These are phyloP conservation scores for Meredithiella fracta DNA, from an alignment of 2,329 filamentous ascomycete species.

Conservation along the genomic window DNA sequence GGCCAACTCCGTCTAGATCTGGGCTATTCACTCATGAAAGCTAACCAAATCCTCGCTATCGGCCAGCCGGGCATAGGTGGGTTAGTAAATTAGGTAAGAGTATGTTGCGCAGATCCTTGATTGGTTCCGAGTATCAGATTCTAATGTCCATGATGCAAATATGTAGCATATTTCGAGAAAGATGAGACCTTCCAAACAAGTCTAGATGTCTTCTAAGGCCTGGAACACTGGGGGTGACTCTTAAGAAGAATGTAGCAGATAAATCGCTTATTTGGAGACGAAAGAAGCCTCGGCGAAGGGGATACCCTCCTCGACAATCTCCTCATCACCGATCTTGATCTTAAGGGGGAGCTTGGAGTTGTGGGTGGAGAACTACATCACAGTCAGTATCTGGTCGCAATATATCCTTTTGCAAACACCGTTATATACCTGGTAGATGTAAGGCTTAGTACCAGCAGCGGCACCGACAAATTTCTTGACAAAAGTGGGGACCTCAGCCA, in stretches of 20 bases:
- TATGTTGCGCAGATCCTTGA: neutral
- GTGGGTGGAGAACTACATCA: slow-evolving; percentile 48
- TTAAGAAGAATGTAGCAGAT: neutral
- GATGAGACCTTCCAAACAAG: no score
- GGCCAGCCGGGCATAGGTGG: slow-evolving; percentile 1
- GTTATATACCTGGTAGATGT: slow-evolving; percentile 71
- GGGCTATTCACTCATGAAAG: neutral
- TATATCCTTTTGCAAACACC: neutral
- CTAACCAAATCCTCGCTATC: neutral
- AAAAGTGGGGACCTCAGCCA: slow-evolving; percentile 90
- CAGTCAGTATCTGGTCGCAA: slow-evolving; percentile 17
- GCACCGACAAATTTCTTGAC: slow-evolving; percentile 85
- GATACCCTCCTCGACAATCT: slow-evolving; percentile 58
- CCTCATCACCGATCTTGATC: slow-evolving; percentile 68
- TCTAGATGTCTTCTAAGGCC: no score
- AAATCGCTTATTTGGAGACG: slow-evolving; percentile 45
- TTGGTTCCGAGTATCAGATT: no score
- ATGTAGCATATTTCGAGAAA: no score
- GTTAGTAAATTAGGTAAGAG: neutral
- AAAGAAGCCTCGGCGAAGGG: slow-evolving; percentile 91
- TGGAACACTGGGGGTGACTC: neutral
- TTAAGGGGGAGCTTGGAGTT: slow-evolving; percentile 53
- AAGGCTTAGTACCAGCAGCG: slow-evolving; percentile 83
- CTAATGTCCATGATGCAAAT: no score
- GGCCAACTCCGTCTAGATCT: neutral